phyloP scores from a whole-genome alignment of 805 yeast species.

The Brettanomyces anomalus region DNA sequence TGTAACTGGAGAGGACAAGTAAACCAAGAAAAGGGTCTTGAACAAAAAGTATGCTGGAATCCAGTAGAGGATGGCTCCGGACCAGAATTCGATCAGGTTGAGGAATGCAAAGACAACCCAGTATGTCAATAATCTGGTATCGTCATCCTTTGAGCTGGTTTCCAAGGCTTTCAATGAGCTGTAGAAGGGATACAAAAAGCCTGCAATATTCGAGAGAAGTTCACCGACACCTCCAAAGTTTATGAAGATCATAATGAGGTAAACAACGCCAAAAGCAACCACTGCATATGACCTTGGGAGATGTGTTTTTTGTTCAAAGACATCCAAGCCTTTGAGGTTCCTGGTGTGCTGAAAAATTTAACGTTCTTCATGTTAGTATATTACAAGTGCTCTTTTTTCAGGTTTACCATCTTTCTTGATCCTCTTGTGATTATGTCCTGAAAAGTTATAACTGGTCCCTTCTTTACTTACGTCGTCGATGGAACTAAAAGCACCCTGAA shows the following conservation, averaged over 20 bases:
- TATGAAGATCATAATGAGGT: constrained; percentile 72
- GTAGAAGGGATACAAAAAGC: constrained; percentile 86
- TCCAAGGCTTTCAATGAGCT: constrained; percentile 77
- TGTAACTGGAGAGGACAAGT: constrained; percentile 79
- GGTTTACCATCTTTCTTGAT: background rate
- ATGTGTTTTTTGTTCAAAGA: constrained; percentile 35
- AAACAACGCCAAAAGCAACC: constrained; percentile 52
- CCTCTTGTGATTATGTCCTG: background rate
- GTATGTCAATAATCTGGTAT: constrained; percentile 82
- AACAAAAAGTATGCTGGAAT: constrained; percentile 93
- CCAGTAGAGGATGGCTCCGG: constrained; percentile 87
- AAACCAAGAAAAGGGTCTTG: constrained; percentile 81
- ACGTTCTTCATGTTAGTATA: background rate
- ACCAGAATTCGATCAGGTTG: constrained; percentile 93
- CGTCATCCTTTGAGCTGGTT: constrained; percentile 62
- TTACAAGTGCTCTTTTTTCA: background rate
- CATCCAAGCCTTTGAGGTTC: constrained; percentile 23
- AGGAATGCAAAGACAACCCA: constrained; percentile 97
- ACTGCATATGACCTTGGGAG: constrained; percentile 83
- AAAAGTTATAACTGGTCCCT: background rate
- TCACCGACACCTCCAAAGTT: constrained; percentile 95
- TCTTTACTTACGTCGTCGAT: constrained; percentile 19
- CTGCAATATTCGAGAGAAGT: constrained; percentile 84
- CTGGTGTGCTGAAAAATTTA: constrained; percentile 16
- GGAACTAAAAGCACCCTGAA: constrained; percentile 15